Base-by-base conservation (phyloP, 2,329 filamentous ascomycete genomes). In the Neonectria hederae region DNA sequence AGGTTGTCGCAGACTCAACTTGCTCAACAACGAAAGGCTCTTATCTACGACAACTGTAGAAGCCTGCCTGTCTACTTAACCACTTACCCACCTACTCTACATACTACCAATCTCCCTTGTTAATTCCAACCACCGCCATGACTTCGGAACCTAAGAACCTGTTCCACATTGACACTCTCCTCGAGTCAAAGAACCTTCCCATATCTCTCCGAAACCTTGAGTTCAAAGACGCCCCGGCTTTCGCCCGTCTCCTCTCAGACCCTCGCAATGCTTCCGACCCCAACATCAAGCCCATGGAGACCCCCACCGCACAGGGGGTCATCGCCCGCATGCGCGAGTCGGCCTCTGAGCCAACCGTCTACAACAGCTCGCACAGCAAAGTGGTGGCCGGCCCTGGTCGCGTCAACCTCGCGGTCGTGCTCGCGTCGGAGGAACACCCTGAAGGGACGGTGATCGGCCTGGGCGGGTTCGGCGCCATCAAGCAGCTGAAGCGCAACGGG, bases 401-500 rank as follows among this genome's bases (percentile, higher is more conserved):
- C 19, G 60, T 63, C 11, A 63, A 63, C 22, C 30, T 53, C 5
- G 54, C 21, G 22, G 54, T 63, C 19, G 60, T 59, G 32, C 55
- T 63, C 13, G 21, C n/a, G 46, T 53, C 54, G 40, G 46, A 57
- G 28, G 26, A 53, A 11, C 35, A 57, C 17, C 40, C 46, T 10
- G 32, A 59, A 22, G 60, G 32, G 24, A 28, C 40, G 6, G 32
- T 54, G 32, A 63, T 63, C 38, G 60, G 60, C 22, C 54, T 63
- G 14, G 60, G 60, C 10, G 60, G 60, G 1, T 63, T 59, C 22
- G 60, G 60, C n/a, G 54, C 49, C 4, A 63, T 63, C 54, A 63
- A 63, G 26, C 21, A 8, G 17, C 40, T 51, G 40, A 14, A 49
- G 49, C 60, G 60, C 24, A 14, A 45, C 14, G 54, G 42, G 17